Percentiles rank a stretch among this genome's conserved stretches.
Conservation (phyloP, 495 filamentous ascomycete genomes). For the Choiromyces venosus region DNA sequence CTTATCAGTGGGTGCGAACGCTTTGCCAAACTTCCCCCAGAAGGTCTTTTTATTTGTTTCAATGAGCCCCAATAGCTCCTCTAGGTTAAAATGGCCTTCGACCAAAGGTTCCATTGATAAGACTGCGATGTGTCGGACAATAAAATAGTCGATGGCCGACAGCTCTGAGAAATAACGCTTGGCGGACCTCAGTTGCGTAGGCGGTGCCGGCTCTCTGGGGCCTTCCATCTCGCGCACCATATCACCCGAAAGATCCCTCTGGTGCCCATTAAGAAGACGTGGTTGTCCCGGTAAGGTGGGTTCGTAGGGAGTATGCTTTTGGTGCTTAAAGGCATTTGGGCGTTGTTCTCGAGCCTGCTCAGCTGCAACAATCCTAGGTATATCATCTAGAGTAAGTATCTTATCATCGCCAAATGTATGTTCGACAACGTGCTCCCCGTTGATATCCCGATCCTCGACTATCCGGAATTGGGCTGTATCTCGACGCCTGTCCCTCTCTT, state of each 20-base stretch:
- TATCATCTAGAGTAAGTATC: conserved; percentile 89
- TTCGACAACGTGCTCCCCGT: conserved; percentile 65
- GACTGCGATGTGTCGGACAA: conserved; percentile 90
- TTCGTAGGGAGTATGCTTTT: conserved; percentile 66
- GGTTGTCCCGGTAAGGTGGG: conserved; percentile 56
- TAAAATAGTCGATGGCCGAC: conserved; percentile 93
- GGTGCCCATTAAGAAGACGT: conserved; percentile 66
- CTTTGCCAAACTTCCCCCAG: conserved; percentile 96
- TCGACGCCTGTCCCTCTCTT: conserved; percentile 34
- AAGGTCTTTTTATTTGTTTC: conserved; percentile 90
- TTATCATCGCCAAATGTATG: conserved; percentile 84
- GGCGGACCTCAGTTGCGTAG: conserved; percentile 47
- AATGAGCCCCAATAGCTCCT: conserved; percentile 90
- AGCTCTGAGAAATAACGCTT: conserved; percentile 95
- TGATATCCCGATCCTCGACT: conserved; percentile 74
- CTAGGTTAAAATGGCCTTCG: conserved; percentile 81
- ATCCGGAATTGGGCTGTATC: conserved; percentile 57
- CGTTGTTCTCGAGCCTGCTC: conserved; percentile 91
- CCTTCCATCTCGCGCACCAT: conserved; percentile 49
- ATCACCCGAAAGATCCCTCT: conserved; percentile 66
- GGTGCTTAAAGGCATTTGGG: conserved; percentile 72
- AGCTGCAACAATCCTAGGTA: conserved; percentile 92
- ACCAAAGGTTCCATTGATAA: conserved; percentile 91
- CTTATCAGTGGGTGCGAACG: conserved; percentile 63
- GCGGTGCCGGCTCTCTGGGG: conserved; percentile 48